phyloP scores from a whole-genome alignment of 2,329 filamentous ascomycete genomes.

The Acarospora socialis region DNA sequence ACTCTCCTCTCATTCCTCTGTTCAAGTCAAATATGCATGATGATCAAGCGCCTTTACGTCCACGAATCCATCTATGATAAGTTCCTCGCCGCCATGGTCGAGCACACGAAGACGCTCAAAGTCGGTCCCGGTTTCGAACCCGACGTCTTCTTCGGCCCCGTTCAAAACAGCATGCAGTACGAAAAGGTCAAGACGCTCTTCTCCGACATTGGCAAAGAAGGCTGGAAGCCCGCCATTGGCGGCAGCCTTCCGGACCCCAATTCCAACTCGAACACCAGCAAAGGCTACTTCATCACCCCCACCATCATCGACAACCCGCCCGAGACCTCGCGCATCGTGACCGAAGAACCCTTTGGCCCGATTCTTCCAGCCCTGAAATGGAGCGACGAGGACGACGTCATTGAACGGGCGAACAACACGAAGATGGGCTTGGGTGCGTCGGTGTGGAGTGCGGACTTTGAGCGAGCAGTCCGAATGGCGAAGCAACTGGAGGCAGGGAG shows the following conservation, averaged over 20 bases:
- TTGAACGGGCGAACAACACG: conserved; percentile 39
- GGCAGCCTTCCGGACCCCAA: conserved; percentile 27
- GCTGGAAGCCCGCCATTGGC: conserved; percentile 38
- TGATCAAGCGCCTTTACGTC: conserved; percentile 46
- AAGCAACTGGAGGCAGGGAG: conserved; percentile 41
- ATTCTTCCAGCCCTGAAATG: conserved; percentile 50
- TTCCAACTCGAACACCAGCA: conserved; percentile 16
- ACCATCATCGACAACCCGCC: conserved; percentile 45
- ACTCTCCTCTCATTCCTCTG: conserved; percentile 38
- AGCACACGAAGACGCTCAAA: conserved; percentile 30
- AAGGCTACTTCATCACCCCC: conserved; percentile 45
- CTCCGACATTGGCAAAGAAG: conserved; percentile 39
- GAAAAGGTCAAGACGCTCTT: conserved; percentile 44
- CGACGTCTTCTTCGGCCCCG: conserved; percentile 40
- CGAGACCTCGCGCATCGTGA: conserved; percentile 40
- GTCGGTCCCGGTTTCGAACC: conserved; percentile 27
- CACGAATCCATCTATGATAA: conserved; percentile 45
- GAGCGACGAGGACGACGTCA: conserved; percentile 45
- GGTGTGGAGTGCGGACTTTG: conserved; percentile 42
- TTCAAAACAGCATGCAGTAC: conserved; percentile 53
- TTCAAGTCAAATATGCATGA: conserved; percentile 42
- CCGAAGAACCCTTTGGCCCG: conserved; percentile 49
- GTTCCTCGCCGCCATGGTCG: conserved; percentile 35
- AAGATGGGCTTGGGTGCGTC: conserved; percentile 42
- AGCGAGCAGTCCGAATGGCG: conserved; percentile 38